Base-by-base conservation (phyloP, 106 monocot genomes). In the Dactylorhiza incarnata region DNA sequence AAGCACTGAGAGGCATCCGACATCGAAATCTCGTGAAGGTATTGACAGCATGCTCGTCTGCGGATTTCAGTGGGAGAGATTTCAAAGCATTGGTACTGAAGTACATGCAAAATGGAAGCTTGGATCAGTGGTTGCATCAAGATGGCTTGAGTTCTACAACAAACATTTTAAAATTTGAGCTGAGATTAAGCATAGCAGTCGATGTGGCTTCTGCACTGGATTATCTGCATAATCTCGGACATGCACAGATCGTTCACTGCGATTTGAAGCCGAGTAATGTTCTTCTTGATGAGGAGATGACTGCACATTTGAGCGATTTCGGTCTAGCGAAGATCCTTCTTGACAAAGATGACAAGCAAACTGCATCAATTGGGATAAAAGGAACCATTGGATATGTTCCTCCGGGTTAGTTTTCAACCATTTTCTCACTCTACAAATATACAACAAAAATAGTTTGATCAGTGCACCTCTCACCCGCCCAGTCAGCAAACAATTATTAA, bases 381-480 rank as follows among this genome's bases (percentile, higher is more conserved):
- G 87, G 87, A 19, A 75, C 83, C n/a, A 81, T 83, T 43, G 87
- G 87, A 5, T 87, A 87, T 48, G 78, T 87, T 78, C 78, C 87
- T 49, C 87, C 87, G 56, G 86, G 86, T 86, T 70, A 53, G 72
- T 15, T 45, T 53, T 14, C 19, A 8, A 70, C 0, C n/a, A 54
- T 6, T 54, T 37, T 37, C 37, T 37, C 16, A 13, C 50, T 9
- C 44, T 58, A 15, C 1, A 45, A 14, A 15, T n/a, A 10, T 43
- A 29, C 44, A 12, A 9, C 20, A 24, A n/a, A 29, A 12, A 7
- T 68, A 68, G 68, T 25, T 63, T 9, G n/a, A 20, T 63, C 7
- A 63, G 7, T 63, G 7, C 6, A 23, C 16, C 1, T n/a, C n/a
- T n/a, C n/a, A n/a, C n/a, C n/a, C n/a, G 0, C 37, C 1, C 37